phyloP scores from a whole-genome alignment of 768 basidiomycete genomes.

The Tulasnella sp. region DNA sequence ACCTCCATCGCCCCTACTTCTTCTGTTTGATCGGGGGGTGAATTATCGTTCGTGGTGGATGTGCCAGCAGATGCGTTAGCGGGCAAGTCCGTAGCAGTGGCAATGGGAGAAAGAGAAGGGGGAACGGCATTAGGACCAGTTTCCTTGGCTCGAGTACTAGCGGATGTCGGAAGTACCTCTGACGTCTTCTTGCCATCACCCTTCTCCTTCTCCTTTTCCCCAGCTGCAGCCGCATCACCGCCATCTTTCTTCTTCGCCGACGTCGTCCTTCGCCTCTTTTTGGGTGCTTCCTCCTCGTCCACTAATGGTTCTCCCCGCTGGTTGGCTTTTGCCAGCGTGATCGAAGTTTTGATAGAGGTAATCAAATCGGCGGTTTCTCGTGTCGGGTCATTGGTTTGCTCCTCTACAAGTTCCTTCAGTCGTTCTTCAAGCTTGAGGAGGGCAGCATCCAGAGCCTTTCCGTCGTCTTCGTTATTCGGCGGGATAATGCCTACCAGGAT shows the following conservation, averaged over 20 bases:
- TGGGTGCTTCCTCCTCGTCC: background rate
- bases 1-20: background rate
- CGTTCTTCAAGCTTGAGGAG: background rate
- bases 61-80: background rate
- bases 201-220: background rate
- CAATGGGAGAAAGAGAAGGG: background rate
- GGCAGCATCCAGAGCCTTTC: background rate
- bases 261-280: background rate
- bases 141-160: background rate
- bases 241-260: background rate
- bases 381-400: background rate
- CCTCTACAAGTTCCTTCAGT: background rate
- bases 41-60: background rate
- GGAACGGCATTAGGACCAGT: slow-evolving; percentile 4
- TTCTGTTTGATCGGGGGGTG: background rate
- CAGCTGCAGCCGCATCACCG: background rate
- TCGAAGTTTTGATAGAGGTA: background rate
- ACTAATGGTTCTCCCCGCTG: background rate
- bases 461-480: background rate
- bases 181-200: background rate
- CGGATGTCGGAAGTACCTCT: background rate
- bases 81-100: background rate
- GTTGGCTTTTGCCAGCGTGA: background rate
- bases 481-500: background rate
- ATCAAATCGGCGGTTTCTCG: background rate